Conservation (phyloP, 257 asterid species). For the Scutellaria minor region DNA sequence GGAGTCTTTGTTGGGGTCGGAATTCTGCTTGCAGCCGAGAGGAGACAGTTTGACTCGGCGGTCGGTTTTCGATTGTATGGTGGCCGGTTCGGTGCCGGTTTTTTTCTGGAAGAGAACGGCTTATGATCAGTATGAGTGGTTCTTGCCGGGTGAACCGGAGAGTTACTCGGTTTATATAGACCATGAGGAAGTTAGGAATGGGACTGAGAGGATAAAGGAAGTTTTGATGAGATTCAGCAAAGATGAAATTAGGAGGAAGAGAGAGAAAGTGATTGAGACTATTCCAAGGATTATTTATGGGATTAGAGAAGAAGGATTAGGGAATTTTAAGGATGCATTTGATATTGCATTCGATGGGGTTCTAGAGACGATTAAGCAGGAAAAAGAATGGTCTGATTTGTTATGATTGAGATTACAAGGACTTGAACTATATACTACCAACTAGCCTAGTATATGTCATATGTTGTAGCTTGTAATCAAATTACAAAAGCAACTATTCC, state of each 20-base stretch:
- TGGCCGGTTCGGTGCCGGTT: slow-evolving; percentile 60
- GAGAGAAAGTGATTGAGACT: slow-evolving; percentile 53
- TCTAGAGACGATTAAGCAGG: slow-evolving; percentile 43
- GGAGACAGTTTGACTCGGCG: slow-evolving; percentile 52
- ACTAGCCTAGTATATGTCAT: background rate
- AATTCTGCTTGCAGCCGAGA: slow-evolving; percentile 55
- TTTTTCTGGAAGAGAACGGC: slow-evolving; percentile 54
- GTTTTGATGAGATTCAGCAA: slow-evolving; percentile 44
- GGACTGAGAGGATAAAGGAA: slow-evolving; percentile 32
- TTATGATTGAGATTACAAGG: background rate
- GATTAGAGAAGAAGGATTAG: slow-evolving; percentile 27
- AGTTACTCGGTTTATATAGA: slow-evolving; percentile 50
- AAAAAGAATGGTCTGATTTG: slow-evolving; percentile 23
- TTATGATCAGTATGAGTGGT: slow-evolving; percentile 47
- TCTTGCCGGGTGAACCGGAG: slow-evolving; percentile 49
- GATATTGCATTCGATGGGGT: slow-evolving; percentile 49
- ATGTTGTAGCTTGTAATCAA: background rate
- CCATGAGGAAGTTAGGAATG: slow-evolving; percentile 43
- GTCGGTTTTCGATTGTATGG: slow-evolving; percentile 57
- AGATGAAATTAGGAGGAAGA: slow-evolving; percentile 47
- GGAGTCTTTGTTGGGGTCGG: slow-evolving; percentile 43
- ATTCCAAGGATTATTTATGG: slow-evolving; percentile 52
- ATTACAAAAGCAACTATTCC: background rate
- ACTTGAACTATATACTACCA: background rate
- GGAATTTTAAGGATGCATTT: slow-evolving; percentile 48